Percentiles rank a stretch among this genome's conserved stretches.
Conservation (phyloP, 768 basidiomycete species). For the Tricholoma furcatifolium region DNA sequence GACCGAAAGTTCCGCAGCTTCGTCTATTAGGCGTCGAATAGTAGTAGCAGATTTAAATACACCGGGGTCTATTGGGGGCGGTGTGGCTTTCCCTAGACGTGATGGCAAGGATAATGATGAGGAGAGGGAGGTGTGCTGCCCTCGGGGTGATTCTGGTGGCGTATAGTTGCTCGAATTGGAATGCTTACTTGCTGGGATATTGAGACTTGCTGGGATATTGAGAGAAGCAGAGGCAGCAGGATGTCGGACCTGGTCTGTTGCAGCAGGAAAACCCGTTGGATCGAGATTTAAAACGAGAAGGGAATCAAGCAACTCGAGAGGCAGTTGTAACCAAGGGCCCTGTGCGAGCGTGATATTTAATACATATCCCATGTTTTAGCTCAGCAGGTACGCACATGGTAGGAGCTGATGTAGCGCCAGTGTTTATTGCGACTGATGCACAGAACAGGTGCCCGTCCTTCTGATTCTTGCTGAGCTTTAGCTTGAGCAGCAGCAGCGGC, state of each 20-base stretch:
- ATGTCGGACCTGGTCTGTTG: constrained; percentile 40
- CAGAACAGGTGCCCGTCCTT: constrained; percentile 61
- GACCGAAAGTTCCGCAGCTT: constrained; percentile 85
- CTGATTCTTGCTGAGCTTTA: constrained; percentile 34
- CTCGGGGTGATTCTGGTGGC: constrained; percentile 45
- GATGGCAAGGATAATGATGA: constrained; percentile 47
- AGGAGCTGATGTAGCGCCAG: constrained; percentile 91
- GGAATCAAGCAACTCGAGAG: constrained; percentile 82
- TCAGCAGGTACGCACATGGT: constrained; percentile 59
- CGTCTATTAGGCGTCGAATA: constrained; percentile 83
- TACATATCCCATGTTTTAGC: not conserved
- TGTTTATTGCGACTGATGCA: constrained; percentile 94
- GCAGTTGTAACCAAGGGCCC: constrained; percentile 93
- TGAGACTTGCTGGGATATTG: constrained; percentile 32
- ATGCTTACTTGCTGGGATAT: constrained; percentile 49
- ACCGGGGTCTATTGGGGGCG: constrained; percentile 88
- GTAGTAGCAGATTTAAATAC: constrained; percentile 75
- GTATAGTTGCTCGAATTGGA: constrained; percentile 40
- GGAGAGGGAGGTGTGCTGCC: constrained; percentile 32
- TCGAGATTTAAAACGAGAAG: constrained; percentile 77
- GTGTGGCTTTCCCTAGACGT: constrained; percentile 64
- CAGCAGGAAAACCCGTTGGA: constrained; percentile 55
- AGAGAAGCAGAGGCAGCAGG: constrained; percentile 27
- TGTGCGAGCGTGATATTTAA: constrained; percentile 31
- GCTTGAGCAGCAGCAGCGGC: constrained; percentile 23